Evolutionary conservation across 331 rosid genomes (phyloP).

Genomic region (Pyracantha coccinea): DNA sequence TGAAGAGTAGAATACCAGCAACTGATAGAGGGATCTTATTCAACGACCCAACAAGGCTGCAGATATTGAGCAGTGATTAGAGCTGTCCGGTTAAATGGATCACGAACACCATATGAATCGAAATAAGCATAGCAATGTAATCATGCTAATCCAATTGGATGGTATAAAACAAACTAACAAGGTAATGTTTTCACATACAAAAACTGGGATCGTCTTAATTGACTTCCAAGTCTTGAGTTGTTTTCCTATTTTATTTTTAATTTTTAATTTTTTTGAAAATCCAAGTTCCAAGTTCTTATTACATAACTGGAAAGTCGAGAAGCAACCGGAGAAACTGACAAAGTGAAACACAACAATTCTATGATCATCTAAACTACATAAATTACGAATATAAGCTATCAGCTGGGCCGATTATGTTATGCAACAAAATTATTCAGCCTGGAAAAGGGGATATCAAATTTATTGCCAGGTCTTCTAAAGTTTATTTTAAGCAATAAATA

Average conservation of each 20-base stretch:
- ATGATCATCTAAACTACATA: background rate
- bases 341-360: background rate
- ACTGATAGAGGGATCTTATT: conserved; percentile 96
- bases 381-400: background rate
- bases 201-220: background rate
- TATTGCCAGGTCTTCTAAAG: background rate
- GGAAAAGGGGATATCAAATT: background rate
- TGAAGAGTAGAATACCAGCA: conserved; percentile 84
- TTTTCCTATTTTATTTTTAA: too few species aligned
- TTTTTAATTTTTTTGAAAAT: too few species aligned
- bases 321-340: background rate
- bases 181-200: background rate
- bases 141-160: background rate
- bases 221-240: background rate
- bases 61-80: conserved; percentile 23
- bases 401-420: background rate
- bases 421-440: background rate
- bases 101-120: background rate
- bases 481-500: background rate
- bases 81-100: background rate
- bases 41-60: conserved; percentile 96
- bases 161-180: background rate
- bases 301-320: background rate
- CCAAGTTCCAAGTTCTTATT: background rate
- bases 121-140: background rate